Base-by-base conservation (phyloP, 176 grass and related monocot genomes). In the Aegilops sharonensis region DNA sequence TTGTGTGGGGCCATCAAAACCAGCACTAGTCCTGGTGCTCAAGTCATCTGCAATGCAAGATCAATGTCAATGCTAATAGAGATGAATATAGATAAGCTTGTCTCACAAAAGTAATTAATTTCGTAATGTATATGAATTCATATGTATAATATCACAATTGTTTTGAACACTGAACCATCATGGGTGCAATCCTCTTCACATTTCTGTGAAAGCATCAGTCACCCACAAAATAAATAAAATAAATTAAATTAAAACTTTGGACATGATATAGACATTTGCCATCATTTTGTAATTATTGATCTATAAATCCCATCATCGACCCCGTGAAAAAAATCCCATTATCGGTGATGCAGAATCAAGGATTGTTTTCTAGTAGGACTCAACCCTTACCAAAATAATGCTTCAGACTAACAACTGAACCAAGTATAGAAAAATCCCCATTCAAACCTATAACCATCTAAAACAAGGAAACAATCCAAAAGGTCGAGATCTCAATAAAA, bases 41-140 rank as follows among this genome's bases (percentile, higher is more conserved):
- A 87, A 89, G 60, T 56, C 75, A 84, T 89, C 92, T 99, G 85
- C 73, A 82, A 82, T 73, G 56, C 34, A 85, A 77, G 17, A 36
- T 43, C 17, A 57, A 66, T 42, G 39, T 37, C 5, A 81, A 64
- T 43, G 43, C 9, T 75, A 91, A 27, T 31, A 34, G 32, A 78
- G 59, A 5, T n/a, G 18, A 69, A 66, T 36, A 68, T 11, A 60
- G 30, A 36, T 9, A 59, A 69, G 6, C 76, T 64, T 78, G 8
- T 45, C 57, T 64, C 36, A 48, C 20, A 68, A 34, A 24, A 27
- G 2, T 35, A 68, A 5, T 59, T 80, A 45, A 76, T 40, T 65
- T 65, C 7, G 75, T 35, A 29, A 83, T 43, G 78, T 47, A 15
- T 45, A 72, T 64, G 32, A 30, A 60, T 9, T 82, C 20, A 43